Evolutionary conservation across 2,329 filamentous ascomycete species (phyloP).

Genomic region (Furcasterigmium sp.): DNA sequence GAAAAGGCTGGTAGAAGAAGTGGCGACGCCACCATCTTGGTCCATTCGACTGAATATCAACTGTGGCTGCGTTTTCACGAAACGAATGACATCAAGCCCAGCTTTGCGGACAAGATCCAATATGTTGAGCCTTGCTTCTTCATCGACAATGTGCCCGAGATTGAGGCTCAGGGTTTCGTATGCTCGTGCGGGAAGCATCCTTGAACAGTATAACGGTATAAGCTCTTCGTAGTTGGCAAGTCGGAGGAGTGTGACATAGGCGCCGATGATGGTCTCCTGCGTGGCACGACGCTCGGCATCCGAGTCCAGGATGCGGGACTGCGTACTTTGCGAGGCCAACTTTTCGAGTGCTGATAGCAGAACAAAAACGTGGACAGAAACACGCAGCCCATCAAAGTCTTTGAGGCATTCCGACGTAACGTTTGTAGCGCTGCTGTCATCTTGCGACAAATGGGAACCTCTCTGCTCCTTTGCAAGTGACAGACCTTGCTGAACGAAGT

Average conservation of each 20-base stretch:
- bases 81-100: constrained; percentile 64
- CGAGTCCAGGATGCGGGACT: constrained; percentile 27
- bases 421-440: neutral
- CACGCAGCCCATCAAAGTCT: constrained; percentile 54
- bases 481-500: constrained; percentile 55
- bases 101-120: constrained; percentile 72
- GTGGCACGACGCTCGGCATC: constrained; percentile 33
- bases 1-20: constrained; percentile 39
- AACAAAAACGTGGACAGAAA: constrained; percentile 61
- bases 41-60: constrained; percentile 45
- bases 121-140: constrained; percentile 59
- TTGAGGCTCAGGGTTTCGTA: constrained; percentile 72
- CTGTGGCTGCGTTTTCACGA: constrained; percentile 64
- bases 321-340: constrained; percentile 32
- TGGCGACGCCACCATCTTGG: constrained; percentile 17
- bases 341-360: constrained; percentile 64
- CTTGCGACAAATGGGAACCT: neutral
- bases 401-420: neutral
- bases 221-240: constrained; percentile 68
- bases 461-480: constrained; percentile 34
- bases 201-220: constrained; percentile 83
- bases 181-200: constrained; percentile 59
- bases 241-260: constrained; percentile 76
- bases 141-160: constrained; percentile 65
- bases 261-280: constrained; percentile 71